Evolutionary conservation across 2,329 filamentous ascomycete species (phyloP).

Genomic region (Cercospora beticola): DNA sequence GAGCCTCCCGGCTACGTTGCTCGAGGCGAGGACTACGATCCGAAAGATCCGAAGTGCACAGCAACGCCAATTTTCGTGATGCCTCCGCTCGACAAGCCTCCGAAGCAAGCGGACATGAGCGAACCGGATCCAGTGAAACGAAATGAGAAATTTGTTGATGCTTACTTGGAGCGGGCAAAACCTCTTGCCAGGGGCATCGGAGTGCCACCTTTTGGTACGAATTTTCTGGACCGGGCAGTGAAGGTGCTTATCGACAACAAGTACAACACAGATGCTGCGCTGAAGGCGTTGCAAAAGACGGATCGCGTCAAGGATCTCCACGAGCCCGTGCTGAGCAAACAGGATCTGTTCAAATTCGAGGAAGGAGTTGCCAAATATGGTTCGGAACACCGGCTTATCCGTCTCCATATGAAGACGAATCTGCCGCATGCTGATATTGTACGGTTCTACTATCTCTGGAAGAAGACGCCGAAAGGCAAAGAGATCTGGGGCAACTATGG

Average conservation of each 20-base stretch:
- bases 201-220: constrained; percentile 75
- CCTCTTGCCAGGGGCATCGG: constrained; percentile 64
- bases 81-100: constrained; percentile 31
- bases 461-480: constrained; percentile 82
- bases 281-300: constrained; percentile 66
- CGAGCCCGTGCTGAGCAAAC: constrained; percentile 74
- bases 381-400: constrained; percentile 81
- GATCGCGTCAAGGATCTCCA: constrained; percentile 72
- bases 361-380: constrained; percentile 87
- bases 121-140: constrained; percentile 14
- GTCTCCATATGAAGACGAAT: constrained; percentile 74
- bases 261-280: constrained; percentile 69
- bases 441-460: constrained; percentile 97
- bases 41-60: constrained; percentile 72
- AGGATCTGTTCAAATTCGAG: constrained; percentile 87
- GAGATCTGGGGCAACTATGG: constrained; percentile 89
- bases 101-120: constrained; percentile 22
- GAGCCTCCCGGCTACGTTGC: constrained; percentile 82
- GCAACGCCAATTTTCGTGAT: constrained; percentile 77
- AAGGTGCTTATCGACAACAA: constrained; percentile 69
- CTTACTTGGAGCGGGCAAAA: constrained; percentile 72
- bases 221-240: constrained; percentile 81
- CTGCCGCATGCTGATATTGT: constrained; percentile 78
- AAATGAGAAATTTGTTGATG: constrained; percentile 63
- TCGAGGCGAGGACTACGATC: constrained; percentile 75